Percentiles rank a stretch among this genome's conserved stretches.
These are phyloP conservation scores for Aquilaria yunnanensis DNA, from an alignment of 345 rosid genomes.

Conservation along the genomic window DNA sequence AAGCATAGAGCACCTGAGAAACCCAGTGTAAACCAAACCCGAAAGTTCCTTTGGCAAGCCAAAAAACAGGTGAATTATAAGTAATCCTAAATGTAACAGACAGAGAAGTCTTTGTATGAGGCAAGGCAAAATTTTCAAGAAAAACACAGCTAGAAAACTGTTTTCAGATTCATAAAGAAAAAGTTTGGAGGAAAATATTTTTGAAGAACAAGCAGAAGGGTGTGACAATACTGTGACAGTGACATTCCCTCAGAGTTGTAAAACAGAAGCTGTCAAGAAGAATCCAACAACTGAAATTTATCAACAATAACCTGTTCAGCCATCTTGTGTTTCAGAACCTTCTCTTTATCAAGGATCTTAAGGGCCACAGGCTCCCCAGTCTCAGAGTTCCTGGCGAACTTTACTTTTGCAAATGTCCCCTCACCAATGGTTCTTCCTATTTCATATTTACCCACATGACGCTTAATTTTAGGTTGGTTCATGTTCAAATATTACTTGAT, in stretches of 20 bases:
- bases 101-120: background rate
- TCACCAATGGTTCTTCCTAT: conserved; percentile 97
- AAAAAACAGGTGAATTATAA: background rate
- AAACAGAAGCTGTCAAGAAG: background rate
- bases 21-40: background rate
- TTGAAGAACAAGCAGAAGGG: conserved; percentile 2
- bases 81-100: background rate
- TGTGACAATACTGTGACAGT: background rate
- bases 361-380: conserved; percentile 83
- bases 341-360: conserved; percentile 95
- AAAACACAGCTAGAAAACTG: background rate
- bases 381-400: conserved; percentile 86
- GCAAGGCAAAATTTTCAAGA: background rate
- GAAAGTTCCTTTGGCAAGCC: background rate
- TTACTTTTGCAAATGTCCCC: conserved; percentile 96
- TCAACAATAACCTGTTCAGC: conserved; percentile 70
- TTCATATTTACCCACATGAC: conserved; percentile 83
- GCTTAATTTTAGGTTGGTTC: conserved; percentile 73
- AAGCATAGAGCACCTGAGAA: conserved; percentile 18
- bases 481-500: conserved; percentile 20
- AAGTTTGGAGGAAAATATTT: background rate
- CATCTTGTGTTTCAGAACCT: conserved; percentile 95
- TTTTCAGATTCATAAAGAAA: background rate
- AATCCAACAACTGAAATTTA: background rate
- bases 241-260: too few species aligned